Percentiles rank a stretch among this genome's conserved stretches.
Evolutionary conservation across 2,329 filamentous ascomycete genomes (phyloP).

Genomic region (Emmonsiellopsis sp.): DNA sequence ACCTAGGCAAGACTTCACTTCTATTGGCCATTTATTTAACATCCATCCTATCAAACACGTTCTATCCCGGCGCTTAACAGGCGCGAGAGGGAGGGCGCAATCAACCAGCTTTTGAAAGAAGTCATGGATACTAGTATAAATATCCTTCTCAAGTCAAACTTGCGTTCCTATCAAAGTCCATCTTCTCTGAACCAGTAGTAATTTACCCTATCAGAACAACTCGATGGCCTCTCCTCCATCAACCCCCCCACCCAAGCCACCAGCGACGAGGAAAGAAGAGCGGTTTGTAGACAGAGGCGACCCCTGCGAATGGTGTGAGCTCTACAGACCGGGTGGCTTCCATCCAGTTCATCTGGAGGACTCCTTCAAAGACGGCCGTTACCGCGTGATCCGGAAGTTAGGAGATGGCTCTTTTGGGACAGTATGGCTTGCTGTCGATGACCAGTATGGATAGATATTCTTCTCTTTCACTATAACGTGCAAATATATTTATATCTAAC

Average conservation of each 20-base stretch:
- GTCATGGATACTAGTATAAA: too few relatives aligned
- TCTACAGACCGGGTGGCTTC: conserved; percentile 32
- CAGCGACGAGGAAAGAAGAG: background rate
- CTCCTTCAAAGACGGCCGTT: conserved; percentile 31
- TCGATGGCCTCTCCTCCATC: background rate
- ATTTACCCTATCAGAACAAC: too few relatives aligned
- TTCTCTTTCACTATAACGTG: background rate
- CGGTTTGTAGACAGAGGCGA: background rate
- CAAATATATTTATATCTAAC: conserved; percentile 6
- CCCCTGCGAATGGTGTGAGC: background rate
- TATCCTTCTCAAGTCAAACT: too few relatives aligned
- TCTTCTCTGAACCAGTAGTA: too few relatives aligned
- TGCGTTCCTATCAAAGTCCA: too few relatives aligned
- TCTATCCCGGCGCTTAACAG: too few relatives aligned
- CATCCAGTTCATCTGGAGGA: conserved; percentile 37
- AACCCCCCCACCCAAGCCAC: background rate
- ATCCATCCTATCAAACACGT: too few relatives aligned
- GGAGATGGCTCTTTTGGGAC: conserved; percentile 38
- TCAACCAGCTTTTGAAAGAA: too few relatives aligned
- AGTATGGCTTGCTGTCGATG: conserved; percentile 36
- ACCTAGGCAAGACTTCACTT: too few relatives aligned
- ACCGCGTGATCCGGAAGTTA: conserved; percentile 37
- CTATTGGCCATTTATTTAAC: too few relatives aligned
- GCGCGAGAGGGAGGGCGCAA: too few relatives aligned
- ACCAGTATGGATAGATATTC: conserved; percentile 10